These are phyloP conservation scores for Cryptosporidium andersoni DNA, from an alignment of 169 alveolate genomes.

Conservation along the genomic window DNA sequence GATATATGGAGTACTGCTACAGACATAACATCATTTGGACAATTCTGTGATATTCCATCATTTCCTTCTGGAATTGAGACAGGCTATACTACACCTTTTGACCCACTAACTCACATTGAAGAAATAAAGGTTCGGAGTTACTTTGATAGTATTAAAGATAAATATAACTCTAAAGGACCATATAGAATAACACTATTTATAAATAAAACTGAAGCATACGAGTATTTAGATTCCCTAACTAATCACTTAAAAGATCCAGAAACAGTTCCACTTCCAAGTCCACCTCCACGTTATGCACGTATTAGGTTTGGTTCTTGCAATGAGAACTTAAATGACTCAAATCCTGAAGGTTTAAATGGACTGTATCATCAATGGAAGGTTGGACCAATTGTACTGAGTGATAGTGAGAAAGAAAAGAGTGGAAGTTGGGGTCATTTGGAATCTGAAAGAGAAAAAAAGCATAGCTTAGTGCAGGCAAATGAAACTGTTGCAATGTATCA, in stretches of 20 bases:
- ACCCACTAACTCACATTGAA: slow-evolving; percentile 76
- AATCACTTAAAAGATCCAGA: slow-evolving; percentile 23
- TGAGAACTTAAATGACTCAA: slow-evolving; percentile 22
- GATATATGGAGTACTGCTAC: slow-evolving; percentile 76
- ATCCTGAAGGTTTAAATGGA: slow-evolving; percentile 70
- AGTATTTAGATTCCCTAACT: slow-evolving; percentile 71
- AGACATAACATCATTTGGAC: slow-evolving; percentile 76
- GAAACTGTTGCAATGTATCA: slow-evolving; percentile 64
- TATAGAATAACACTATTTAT: slow-evolving; percentile 75
- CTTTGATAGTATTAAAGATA: slow-evolving; percentile 71
- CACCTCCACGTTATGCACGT: slow-evolving; percentile 77
- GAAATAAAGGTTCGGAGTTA: slow-evolving; percentile 76
- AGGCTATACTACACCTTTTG: slow-evolving; percentile 74
- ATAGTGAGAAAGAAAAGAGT: slow-evolving; percentile 33
- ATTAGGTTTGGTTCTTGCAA: slow-evolving; percentile 77
- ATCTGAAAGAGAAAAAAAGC: slow-evolving; percentile 12
- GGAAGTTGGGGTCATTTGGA: slow-evolving; percentile 25
- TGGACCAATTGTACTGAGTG: slow-evolving; percentile 73
- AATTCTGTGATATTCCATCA: slow-evolving; percentile 76
- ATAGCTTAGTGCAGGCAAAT: slow-evolving; percentile 7
- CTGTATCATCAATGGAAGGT: slow-evolving; percentile 75
- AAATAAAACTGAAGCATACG: slow-evolving; percentile 72
- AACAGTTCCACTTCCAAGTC: slow-evolving; percentile 58
- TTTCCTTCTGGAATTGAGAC: slow-evolving; percentile 69
- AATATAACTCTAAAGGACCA: slow-evolving; percentile 72